Evolutionary conservation across 2,329 filamentous ascomycete species (phyloP), one percentile per base, ranked within the genome.

Genomic region (Sporothrix pseudoabietina): DNA sequence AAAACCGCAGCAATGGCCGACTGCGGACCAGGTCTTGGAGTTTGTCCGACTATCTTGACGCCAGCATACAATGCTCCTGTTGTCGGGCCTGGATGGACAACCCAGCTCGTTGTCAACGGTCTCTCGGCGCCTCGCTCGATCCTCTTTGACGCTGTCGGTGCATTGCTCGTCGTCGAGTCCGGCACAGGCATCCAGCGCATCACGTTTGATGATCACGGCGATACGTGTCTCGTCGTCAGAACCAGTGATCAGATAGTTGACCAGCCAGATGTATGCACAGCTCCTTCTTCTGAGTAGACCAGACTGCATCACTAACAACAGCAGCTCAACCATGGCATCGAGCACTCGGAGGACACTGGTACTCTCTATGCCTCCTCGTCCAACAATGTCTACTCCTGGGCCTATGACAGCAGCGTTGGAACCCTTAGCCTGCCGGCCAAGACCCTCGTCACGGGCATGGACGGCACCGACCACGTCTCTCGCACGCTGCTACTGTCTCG

Each of bases 401-500:
- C 83, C 39, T 94, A 94, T 79, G 85, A 92, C 78, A 81, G 87
- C n/a, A 78, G 80, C 2, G 80, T 83, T 9, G 83, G 82, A 66
- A 85, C 85, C 4, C 84, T 88, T 59, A 76, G 78, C 44, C 61
- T 76, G 78, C 71, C 85, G 84, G 69, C 12, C 55, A 83, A 83
- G 74, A 87, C 85, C 3, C 74, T 94, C 4, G 83, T 94, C 65
- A 83, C 82, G 52, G 84, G 77, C 76, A 86, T 85, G 47, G 49
- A 41, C 69, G 39, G 54, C 74, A 80, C 83, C 5, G 90, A 89
- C 68, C 90, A 93, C 77, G 87, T 84, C 6, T 91, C 90, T 0
- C 86, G 92, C 49, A 93, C 91, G 0, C 82, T 94, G 1, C 84
- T 92, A 54, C 81, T 91, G 16, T 89, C 91, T 0, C 79, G 82